Evolutionary conservation across 1,284 basidiomycete genomes (phyloP), one percentile per base, ranked within the genome.

Genomic region (Ustilago cynodontis): DNA sequence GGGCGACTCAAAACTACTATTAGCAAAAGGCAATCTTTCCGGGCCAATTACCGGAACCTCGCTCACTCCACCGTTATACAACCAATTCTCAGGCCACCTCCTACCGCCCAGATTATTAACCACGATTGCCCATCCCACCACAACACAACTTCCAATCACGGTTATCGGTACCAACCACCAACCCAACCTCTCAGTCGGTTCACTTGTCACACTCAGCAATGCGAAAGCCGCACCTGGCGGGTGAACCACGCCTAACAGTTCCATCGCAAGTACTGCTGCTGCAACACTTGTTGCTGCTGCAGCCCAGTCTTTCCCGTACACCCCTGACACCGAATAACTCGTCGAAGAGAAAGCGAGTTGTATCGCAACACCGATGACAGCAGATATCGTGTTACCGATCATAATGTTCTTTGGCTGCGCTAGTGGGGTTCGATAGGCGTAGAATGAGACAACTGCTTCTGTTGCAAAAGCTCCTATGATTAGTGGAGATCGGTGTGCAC

Each of bases 41-140:
- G 73, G 73, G 0, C 69, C 73, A 26, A 76, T 61, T 22, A 76
- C 65, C 1, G 74, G 74, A 20, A 66, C 65, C 24, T 77, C 59
- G 3, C 47, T 45, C 35, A 77, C 69, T 0, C 70, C 74, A 9
- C 66, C 47, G 16, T 16, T 22, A 51, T 77, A 77, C 24, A 77
- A 60, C 70, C 70, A 77, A 39, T 77, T 72, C n/a, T 68, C 70
- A 3, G 74, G 74, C 31, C 69, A 77, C 24, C 74, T 65, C 52
- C 74, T 67, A 0, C 66, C 70, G 6, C 65, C 74, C 13, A 72
- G 6, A 59, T 84, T 82, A 60, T 84, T 84, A 69, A 83, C 57
- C n/a, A 84, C 16, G 26, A 84, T 18, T 5, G 80, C 81, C 81
- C 81, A 84, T 0, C 65, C 82, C 8, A 84, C 70, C 31, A 83